Evolutionary conservation across 768 basidiomycete species (phyloP).

Genomic region (Mycena maculata): DNA sequence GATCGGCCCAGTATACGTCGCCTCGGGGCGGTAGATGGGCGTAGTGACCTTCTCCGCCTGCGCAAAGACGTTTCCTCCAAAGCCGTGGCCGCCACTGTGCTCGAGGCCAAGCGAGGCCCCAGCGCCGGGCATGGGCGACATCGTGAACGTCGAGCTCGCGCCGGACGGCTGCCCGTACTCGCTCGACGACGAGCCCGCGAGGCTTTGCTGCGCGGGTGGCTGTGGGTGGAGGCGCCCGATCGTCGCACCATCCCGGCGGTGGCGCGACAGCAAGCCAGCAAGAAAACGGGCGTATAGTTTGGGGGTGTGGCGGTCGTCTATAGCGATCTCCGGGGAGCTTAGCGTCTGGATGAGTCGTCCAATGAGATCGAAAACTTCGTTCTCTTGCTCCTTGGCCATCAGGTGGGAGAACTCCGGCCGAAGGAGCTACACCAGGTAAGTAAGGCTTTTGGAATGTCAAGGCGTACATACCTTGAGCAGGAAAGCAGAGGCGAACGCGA

Average conservation of each 20-base stretch:
- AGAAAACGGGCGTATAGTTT: slow-evolving; percentile 86
- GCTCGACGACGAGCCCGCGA: slow-evolving; percentile 22
- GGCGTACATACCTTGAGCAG: slow-evolving; percentile 71
- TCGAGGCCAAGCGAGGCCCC: slow-evolving; percentile 16
- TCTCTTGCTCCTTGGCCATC: slow-evolving; percentile 70
- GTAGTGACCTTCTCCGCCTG: slow-evolving; percentile 45
- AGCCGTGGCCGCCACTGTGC: slow-evolving; percentile 33
- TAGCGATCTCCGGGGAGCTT: slow-evolving; percentile 77
- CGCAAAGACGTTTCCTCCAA: slow-evolving; percentile 29
- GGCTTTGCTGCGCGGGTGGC: slow-evolving; percentile 56
- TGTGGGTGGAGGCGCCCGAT: slow-evolving; percentile 64
- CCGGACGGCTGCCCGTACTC: slow-evolving; percentile 34
- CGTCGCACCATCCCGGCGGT: slow-evolving; percentile 76
- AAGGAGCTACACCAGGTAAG: slow-evolving; percentile 60
- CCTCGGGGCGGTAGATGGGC: slow-evolving; percentile 60
- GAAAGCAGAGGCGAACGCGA: slow-evolving; percentile 86
- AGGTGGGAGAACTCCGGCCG: slow-evolving; percentile 79
- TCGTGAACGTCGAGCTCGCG: slow-evolving; percentile 42
- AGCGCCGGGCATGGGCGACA: slow-evolving; percentile 38
- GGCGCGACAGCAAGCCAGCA: slow-evolving; percentile 73
- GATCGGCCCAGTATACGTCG: slow-evolving; percentile 58
- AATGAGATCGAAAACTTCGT: slow-evolving; percentile 78
- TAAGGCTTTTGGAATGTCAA: background rate
- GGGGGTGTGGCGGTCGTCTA: slow-evolving; percentile 85
- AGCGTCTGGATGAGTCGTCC: slow-evolving; percentile 78